These are phyloP conservation scores for Orbilia quercus DNA, from an alignment of 2,329 filamentous ascomycete species.

Conservation along the genomic window DNA sequence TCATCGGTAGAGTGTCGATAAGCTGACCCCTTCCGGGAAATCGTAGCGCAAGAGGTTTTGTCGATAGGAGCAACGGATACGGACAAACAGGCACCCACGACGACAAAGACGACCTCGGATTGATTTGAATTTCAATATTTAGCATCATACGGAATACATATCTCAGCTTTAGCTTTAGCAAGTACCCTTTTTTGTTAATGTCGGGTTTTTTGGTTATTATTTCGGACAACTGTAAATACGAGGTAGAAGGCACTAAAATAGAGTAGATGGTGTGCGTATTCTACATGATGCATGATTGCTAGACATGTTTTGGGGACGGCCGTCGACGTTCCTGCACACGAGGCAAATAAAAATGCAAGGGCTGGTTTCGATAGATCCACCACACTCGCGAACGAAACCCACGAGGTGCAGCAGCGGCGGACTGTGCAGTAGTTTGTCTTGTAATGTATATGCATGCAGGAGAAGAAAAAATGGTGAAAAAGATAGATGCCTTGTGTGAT, in stretches of 20 bases:
- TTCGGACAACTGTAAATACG: constrained; percentile 27
- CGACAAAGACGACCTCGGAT: background rate
- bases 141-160: too few species aligned
- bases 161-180: too few species aligned
- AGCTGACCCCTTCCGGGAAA: constrained; percentile 40
- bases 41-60: constrained; percentile 54
- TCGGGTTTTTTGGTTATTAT: background rate
- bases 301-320: constrained; percentile 13
- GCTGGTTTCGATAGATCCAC: constrained; percentile 15
- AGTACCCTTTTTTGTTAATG: too few species aligned
- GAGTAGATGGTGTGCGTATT: constrained; percentile 2
- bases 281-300: background rate
- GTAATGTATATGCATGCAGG: constrained; percentile 50
- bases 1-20: constrained; percentile 44
- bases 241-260: constrained; percentile 18
- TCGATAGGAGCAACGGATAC: constrained; percentile 42
- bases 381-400: constrained; percentile 29
- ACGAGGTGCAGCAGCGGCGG: constrained; percentile 15
- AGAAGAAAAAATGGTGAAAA: constrained; percentile 38
- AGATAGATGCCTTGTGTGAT: constrained; percentile 44
- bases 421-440: too few species aligned
- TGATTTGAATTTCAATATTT: too few species aligned
- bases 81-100: constrained; percentile 30
- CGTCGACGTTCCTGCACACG: background rate
- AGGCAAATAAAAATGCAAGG: constrained; percentile 17